Base-by-base conservation (phyloP, 2,329 filamentous ascomycete genomes). In the Cladophialophora immunda region DNA sequence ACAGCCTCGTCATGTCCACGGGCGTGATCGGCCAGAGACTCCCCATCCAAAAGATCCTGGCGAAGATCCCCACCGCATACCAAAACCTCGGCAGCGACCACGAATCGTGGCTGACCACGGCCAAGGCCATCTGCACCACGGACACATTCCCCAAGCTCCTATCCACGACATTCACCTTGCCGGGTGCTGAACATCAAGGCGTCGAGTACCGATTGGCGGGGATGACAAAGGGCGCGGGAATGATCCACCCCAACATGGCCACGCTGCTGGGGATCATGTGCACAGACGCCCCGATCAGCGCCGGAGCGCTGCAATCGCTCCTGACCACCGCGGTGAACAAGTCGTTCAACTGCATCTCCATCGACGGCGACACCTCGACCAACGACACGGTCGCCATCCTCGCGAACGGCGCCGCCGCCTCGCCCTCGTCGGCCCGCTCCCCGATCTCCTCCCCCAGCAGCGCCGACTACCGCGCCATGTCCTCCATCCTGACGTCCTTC, bases 191-290 rank as follows among this genome's bases (percentile, higher is more conserved):
- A 19, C 83, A 88, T 58, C 89, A 90, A 77, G 70, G 64, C 29
- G 60, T 64, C 7, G 62, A 68, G 30, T 99, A 97, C 81, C 86
- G 87, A 73, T 90, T 99, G 58, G 93, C 92, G 13, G 95, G 95
- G 73, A 96, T 97, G 88, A 97, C 94, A 75, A 99, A 99, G 83
- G 95, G 95, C 65, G 95, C 95, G 4, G 95, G 95, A 76, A 99
- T 99, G 95, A 97, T 99, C 78, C 94, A 97, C 77, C 95, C 95
- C 56, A 98, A 99, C 83, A 97, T 99, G 94, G 95, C 93, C 32
- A 99, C 95, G 0, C 87, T 98, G 36, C 88, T 99, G 38, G 93
- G 92, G 62, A 91, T 98, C 68, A 86, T 98, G 75, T 93, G 92
- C 75, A 99, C 95, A 15, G 95, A 99, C 74, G 94, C 91, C 0